phyloP scores from a whole-genome alignment of 2,329 filamentous ascomycete genomes.

The Nothopassalora personata region DNA sequence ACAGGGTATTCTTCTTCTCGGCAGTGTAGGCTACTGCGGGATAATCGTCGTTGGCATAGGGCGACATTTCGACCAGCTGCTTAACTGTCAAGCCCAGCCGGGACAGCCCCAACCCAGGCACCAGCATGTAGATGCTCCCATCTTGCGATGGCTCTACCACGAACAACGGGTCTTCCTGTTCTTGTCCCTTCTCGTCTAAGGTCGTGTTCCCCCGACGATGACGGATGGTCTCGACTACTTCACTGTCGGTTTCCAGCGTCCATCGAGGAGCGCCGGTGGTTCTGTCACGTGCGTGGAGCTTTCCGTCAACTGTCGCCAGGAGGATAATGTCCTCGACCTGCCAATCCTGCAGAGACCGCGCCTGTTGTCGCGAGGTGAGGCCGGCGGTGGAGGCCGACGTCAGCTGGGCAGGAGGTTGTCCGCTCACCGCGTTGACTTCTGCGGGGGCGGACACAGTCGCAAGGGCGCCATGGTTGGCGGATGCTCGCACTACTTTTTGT shows the following conservation, averaged over 20 bases:
- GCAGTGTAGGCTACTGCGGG: slow-evolving; percentile 83
- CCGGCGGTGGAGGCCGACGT: slow-evolving; percentile 53
- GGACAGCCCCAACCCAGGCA: slow-evolving; percentile 61
- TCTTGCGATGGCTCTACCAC: slow-evolving; percentile 88
- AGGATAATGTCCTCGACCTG: slow-evolving; percentile 99
- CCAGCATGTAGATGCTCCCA: slow-evolving; percentile 81
- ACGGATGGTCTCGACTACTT: slow-evolving; percentile 87
- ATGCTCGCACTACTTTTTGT: slow-evolving; percentile 26
- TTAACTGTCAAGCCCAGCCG: slow-evolving; percentile 73
- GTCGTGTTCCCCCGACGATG: slow-evolving; percentile 63
- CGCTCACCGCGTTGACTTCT: slow-evolving; percentile 72
- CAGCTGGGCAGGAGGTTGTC: slow-evolving; percentile 59
- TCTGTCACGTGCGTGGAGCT: slow-evolving; percentile 84
- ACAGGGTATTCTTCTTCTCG: slow-evolving; percentile 82
- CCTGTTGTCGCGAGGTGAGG: slow-evolving; percentile 73
- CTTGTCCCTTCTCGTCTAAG: slow-evolving; percentile 52
- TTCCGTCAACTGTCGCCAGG: slow-evolving; percentile 98
- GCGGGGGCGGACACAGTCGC: slow-evolving; percentile 90
- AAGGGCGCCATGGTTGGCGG: slow-evolving; percentile 68
- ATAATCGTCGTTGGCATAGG: slow-evolving; percentile 64
- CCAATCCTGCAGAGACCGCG: slow-evolving; percentile 98
- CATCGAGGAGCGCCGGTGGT: slow-evolving; percentile 79
- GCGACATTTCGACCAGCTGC: slow-evolving; percentile 71
- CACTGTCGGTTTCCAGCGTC: slow-evolving; percentile 76
- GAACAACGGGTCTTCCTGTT: slow-evolving; percentile 85